phyloP scores from a whole-genome alignment of 2,329 filamentous ascomycete genomes.

The Fusarium hainanense region DNA sequence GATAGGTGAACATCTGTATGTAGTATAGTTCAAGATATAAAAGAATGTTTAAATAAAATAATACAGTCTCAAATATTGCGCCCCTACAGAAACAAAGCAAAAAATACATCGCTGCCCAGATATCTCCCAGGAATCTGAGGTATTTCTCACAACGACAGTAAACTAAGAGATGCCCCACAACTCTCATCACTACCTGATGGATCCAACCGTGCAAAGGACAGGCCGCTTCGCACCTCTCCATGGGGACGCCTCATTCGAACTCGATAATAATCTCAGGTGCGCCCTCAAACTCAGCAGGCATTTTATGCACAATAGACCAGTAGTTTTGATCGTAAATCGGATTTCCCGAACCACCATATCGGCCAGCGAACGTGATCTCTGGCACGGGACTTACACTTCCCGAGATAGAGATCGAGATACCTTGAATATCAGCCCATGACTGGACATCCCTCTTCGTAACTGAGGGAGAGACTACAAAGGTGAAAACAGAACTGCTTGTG shows the following conservation, averaged over 20 bases:
- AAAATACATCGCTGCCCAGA: too few relatives aligned
- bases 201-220: neutral
- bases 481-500: neutral
- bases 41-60: too few relatives aligned
- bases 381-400: neutral
- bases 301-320: constrained; percentile 4
- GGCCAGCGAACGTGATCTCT: constrained; percentile 5
- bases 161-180: too few relatives aligned
- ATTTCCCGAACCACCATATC: constrained; percentile 13
- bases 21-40: too few relatives aligned
- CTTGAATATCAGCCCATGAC: constrained; percentile 13
- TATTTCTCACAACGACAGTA: too few relatives aligned
- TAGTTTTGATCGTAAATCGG: constrained; percentile 15
- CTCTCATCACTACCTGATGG: neutral
- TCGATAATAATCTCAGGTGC: constrained; percentile 9
- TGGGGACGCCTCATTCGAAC: neutral
- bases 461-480: constrained; percentile 14
- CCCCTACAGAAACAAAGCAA: too few relatives aligned
- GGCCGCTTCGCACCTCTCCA: neutral
- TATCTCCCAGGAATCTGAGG: too few relatives aligned
- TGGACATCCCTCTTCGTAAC: constrained; percentile 16
- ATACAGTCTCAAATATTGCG: too few relatives aligned
- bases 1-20: too few relatives aligned
- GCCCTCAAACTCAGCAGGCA: constrained; percentile 17
- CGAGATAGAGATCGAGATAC: constrained; percentile 5